Conservation (phyloP, 352 stramenopile species). For the Pythium rhizo-oryzae region DNA sequence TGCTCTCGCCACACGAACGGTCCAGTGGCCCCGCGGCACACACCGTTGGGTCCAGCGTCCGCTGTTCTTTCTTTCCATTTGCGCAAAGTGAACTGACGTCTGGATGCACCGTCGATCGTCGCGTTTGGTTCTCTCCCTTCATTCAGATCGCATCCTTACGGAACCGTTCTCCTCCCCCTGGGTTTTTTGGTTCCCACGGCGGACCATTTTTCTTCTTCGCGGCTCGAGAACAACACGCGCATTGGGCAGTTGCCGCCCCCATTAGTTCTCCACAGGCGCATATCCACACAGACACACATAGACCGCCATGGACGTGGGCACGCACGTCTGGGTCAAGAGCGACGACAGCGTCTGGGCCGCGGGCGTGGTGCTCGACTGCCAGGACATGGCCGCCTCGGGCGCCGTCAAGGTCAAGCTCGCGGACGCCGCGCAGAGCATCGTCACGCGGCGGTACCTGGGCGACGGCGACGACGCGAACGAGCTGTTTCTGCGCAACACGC, state of each 20-base stretch:
- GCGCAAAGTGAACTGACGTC: conserved; percentile 13
- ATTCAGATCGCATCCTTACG: no score
- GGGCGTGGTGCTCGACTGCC: conserved; percentile 71
- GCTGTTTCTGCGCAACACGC: conserved; percentile 72
- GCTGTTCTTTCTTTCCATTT: background rate
- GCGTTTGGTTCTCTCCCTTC: background rate
- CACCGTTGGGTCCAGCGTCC: background rate
- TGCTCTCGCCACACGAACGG: background rate
- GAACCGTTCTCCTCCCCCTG: no score
- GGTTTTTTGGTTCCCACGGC: no score
- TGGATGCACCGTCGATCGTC: no score
- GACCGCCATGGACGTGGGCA: conserved; percentile 77
- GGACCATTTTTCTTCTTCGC: no score
- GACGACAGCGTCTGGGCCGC: conserved; percentile 64
- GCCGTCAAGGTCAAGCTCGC: conserved; percentile 52
- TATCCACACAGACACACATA: background rate
- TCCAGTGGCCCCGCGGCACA: background rate
- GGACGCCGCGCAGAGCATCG: conserved; percentile 39
- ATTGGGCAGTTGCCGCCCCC: no score
- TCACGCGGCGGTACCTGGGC: conserved; percentile 38
- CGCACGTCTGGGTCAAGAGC: conserved; percentile 80
- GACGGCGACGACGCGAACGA: conserved; percentile 45
- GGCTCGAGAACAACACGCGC: no score
- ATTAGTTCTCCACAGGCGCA: no score
- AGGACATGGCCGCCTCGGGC: conserved; percentile 40